Base-by-base conservation (phyloP, 1,284 basidiomycete genomes). In the Earliella scabrosa region DNA sequence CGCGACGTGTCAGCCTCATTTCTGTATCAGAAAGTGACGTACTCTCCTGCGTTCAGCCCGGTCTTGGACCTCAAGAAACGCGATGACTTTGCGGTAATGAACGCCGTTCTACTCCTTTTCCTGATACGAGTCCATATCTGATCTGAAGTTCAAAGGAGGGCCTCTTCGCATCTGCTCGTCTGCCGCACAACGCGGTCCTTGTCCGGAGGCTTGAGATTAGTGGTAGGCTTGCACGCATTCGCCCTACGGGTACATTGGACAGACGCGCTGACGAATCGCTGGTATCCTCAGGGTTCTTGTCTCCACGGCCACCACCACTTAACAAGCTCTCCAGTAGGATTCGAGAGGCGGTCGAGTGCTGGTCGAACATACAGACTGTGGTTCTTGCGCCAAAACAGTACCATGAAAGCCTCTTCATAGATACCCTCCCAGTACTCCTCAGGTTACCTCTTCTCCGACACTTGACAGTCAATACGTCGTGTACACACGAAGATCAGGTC, bases 181-280 rank as follows among this genome's bases (percentile, higher is more conserved):
- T 75, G 16, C 71, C 76, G 10, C 68, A 70, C 50, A 74, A 83
- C 56, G 73, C 76, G 4, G 51, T 52, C 2, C 66, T 75, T 53
- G 81, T 83, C 1, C 63, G 69, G 14, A 65, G 69, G 35, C 65
- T 83, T 10, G 73, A 77, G 66, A 71, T 83, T 44, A 70, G 71
- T 46, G 80, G 81, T 82, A 66, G 38, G 69, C 26, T 1, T 3
- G 3, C 1, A n/a, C 18, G 34, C 23, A n/a, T n/a, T n/a, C n/a
- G n/a, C 14, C 43, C 48, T 43, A 13, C 2, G 13, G 18, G 40
- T 46, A 20, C 32, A 14, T 21, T 29, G 31, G 45, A 13, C 8
- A 16, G 9, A 16, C 18, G 32, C 20, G 51, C 6, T 32, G 38
- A 29, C 50, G 16, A 53, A 24, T n/a, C 29, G n/a, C n/a, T n/a